Base-by-base conservation (phyloP, 305 asterid genomes). In the Rubia occidens region DNA sequence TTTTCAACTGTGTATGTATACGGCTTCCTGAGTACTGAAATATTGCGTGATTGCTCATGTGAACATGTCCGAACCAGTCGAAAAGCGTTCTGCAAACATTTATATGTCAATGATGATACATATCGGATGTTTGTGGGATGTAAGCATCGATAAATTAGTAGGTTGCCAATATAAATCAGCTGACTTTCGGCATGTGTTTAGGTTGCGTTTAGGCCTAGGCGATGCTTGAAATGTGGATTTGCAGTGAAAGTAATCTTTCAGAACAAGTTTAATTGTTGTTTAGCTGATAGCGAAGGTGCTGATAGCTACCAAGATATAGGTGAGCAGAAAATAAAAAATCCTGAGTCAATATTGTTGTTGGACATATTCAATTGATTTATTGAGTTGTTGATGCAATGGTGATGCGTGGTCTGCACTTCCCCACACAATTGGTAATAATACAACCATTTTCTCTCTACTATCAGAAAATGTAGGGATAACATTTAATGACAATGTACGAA, bases 181-280 rank as follows among this genome's bases (percentile, higher is more conserved):
- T 18, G 61, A 56, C 58, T 51, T 56, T 10, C 6, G 18, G 61
- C 61, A 56, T 56, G 61, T 56, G 32, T 56, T 56, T 56, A n/a
- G 61, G 61, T 55, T 55, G 26, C 61, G 32, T 18, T n/a, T 1
- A 21, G 61, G 61, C 61, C 61, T 20, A 21, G 35, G 8, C 18
- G 61, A 56, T 56, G 61, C 61, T 56, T 18, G 35, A 18, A 21
- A 11, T 56, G 1, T 2, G 61, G 61, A 56, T 56, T 56, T 56
- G 61, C 61, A 56, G 61, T 56, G 11, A 51, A 15, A 51, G n/a
- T 4, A 32, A 17, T 51, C 17, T 51, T 51, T 51, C 56, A 20
- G 6, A 14, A 0, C 1, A 51, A 51, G 56, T 8, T 15, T 51
- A 18, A 14, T 49, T 49, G 21, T 49, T 0, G 4, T 55, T 55